A percentile compares a stretch with the other conserved stretches of the same genome.
phyloP scores from a whole-genome alignment of 148 eudicot species.

The Chenopodium berlandieri region DNA sequence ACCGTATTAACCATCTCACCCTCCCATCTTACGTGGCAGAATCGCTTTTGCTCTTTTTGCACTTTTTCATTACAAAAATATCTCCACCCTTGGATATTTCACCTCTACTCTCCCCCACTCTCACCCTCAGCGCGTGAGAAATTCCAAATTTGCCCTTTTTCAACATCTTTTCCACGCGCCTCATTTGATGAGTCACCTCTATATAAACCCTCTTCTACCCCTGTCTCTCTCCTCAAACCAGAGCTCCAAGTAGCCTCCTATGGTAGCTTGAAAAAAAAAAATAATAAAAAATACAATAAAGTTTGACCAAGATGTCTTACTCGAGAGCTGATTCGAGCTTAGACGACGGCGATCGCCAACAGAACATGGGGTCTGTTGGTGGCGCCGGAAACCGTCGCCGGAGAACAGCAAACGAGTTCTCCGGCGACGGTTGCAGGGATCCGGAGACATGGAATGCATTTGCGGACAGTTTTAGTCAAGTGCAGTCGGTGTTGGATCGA shows the following conservation, averaged over 20 bases:
- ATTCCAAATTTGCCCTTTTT: background rate
- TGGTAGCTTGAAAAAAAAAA: background rate
- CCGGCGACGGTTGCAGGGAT: constrained; percentile 34
- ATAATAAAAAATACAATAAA: background rate
- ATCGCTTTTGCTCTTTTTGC: constrained; percentile 1
- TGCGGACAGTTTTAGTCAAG: constrained; percentile 44
- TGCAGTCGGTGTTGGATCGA: constrained; percentile 57
- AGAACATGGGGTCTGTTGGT: background rate
- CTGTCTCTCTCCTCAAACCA: background rate
- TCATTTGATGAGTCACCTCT: background rate
- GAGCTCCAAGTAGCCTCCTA: background rate
- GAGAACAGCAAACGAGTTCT: background rate
- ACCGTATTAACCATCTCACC: constrained; percentile 9
- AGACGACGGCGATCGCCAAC: constrained; percentile 19
- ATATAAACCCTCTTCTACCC: constrained; percentile 18
- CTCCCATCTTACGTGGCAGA: constrained; percentile 17
- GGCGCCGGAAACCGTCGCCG: constrained; percentile 27
- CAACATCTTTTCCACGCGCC: constrained; percentile 21
- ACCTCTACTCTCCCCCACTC: constrained; percentile 11
- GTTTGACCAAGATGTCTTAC: constrained; percentile 15
- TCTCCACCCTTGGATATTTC: constrained; percentile 24
- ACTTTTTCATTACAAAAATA: constrained; percentile 18
- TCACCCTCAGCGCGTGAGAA: constrained; percentile 14
- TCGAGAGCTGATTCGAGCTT: constrained; percentile 31
- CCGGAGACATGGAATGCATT: constrained; percentile 54